A percentile compares a stretch with the other conserved stretches of the same genome.
Conservation (phyloP, 768 basidiomycete species). For the Tylopilus rubrobrunneus region DNA sequence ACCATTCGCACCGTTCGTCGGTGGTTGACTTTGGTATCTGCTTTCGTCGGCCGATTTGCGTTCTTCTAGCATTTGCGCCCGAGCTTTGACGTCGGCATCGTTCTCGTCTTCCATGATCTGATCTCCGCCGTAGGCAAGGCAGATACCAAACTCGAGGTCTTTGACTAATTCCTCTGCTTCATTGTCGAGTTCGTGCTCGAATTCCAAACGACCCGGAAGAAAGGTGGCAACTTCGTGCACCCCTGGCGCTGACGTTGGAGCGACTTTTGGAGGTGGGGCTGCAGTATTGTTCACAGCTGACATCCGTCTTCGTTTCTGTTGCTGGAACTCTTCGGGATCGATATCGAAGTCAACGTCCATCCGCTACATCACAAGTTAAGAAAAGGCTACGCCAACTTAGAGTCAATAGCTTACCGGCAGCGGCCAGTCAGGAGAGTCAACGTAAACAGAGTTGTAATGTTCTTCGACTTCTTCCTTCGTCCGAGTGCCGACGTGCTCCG, state of each 20-base stretch:
- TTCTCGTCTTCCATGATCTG: slow-evolving; percentile 74
- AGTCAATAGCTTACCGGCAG: slow-evolving; percentile 56
- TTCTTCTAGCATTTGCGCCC: slow-evolving; percentile 40
- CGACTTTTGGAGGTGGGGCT: slow-evolving; percentile 59
- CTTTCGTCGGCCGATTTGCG: slow-evolving; percentile 24
- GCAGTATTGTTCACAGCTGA: slow-evolving; percentile 65
- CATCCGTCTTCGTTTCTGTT: slow-evolving; percentile 84
- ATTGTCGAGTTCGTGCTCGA: slow-evolving; percentile 96
- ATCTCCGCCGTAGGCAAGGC: slow-evolving; percentile 80
- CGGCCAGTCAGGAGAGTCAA: slow-evolving; percentile 77
- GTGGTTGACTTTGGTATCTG: slow-evolving; percentile 22
- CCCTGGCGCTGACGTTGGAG: slow-evolving; percentile 85
- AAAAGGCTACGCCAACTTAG: slow-evolving; percentile 1
- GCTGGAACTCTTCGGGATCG: slow-evolving; percentile 80
- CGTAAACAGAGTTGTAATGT: slow-evolving; percentile 82
- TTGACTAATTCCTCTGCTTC: slow-evolving; percentile 95
- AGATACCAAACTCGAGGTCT: slow-evolving; percentile 94
- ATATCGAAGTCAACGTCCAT: slow-evolving; percentile 64
- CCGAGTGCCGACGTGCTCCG: slow-evolving; percentile 90
- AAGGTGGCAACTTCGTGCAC: slow-evolving; percentile 91
- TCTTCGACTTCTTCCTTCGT: slow-evolving; percentile 90
- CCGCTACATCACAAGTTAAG: slow-evolving; percentile 9
- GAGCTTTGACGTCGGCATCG: slow-evolving; percentile 65
- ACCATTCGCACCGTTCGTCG: slow-evolving; percentile 22
- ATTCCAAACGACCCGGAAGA: slow-evolving; percentile 96